Evolutionary conservation across 202 grass and related monocot species (phyloP), one percentile per base, ranked within the genome.

Genomic region (Panicum virgatum): DNA sequence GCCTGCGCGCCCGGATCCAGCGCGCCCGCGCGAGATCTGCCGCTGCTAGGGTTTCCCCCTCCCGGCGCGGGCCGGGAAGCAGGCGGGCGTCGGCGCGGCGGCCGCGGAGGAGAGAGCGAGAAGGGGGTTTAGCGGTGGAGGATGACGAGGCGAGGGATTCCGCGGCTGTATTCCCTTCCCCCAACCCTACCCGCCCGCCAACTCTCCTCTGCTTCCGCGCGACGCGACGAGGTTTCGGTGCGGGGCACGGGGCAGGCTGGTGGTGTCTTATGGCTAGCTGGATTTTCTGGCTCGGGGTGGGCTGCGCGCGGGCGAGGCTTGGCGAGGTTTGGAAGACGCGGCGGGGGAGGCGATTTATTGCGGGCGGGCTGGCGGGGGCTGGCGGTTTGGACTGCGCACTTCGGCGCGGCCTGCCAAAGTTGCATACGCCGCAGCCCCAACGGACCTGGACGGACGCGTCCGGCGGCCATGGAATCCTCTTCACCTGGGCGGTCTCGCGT

Each of bases 21-120:
- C 13, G 26, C 80, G 65, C 72, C n/a, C 53, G 68, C 38, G 18
- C 62, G 75, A 86, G 88, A 90, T 86, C 84, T 83, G 75, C 37
- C 7, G 83, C 67, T 13, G 67, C 84, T 83, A 90, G 84, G 84
- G 88, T 90, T 83, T 86, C 74, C 79, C 79, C 81, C 81, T 12
- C 5, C 69, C 76, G 76, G 67, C 60, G 50, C 9, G 66, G 23
- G 14, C 12, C 13, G 13, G 77, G 14, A 27, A 13, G 80, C 1
- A 25, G 45, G 27, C 42, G 68, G n/a, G 14, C 42, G 7, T n/a
- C 26, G 44, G 66, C 13, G 80, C 32, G 48, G 48, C 73, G 51
- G 13, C 38, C 56, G 66, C 16, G n/a, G 57, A 4, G 66, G 40
- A 11, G 48, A 34, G 32, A 34, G 32, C 32, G 32, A 34, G 32